phyloP scores from a whole-genome alignment of 1,284 basidiomycete species.

The Ganoderma lucidum region DNA sequence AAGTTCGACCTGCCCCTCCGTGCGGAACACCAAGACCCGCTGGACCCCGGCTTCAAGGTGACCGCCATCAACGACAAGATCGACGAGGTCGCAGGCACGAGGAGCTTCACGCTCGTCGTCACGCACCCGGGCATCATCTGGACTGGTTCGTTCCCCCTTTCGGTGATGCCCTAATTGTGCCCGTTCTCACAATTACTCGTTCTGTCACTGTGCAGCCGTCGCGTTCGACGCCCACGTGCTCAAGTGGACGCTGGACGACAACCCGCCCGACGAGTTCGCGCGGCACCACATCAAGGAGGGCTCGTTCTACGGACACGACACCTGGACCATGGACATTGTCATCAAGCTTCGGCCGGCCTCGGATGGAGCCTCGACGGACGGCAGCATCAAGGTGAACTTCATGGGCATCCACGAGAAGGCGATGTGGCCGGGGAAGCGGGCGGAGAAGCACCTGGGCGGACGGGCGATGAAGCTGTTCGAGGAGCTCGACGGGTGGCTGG shows the following conservation, averaged over 20 bases:
- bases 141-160: constrained; percentile 63
- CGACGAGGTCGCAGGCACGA: constrained; percentile 66
- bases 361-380: constrained; percentile 27
- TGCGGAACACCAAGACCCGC: constrained; percentile 61
- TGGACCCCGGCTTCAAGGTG: constrained; percentile 62
- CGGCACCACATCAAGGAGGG: constrained; percentile 94
- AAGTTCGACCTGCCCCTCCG: constrained; percentile 70
- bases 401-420: constrained; percentile 78
- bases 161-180: constrained; percentile 5
- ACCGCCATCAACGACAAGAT: constrained; percentile 66
- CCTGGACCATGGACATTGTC: constrained; percentile 77
- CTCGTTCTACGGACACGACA: constrained; percentile 80
- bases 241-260: constrained; percentile 83
- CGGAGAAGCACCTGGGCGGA: constrained; percentile 58
- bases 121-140: constrained; percentile 89
- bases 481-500: constrained; percentile 72
- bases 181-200: constrained; percentile 9
- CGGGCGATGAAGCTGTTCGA: constrained; percentile 73
- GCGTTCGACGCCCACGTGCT: constrained; percentile 94
- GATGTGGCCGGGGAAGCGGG: constrained; percentile 82
- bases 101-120: constrained; percentile 77
- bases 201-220: constrained; percentile 59
- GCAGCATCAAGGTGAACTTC: constrained; percentile 63
- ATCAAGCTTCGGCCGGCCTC: constrained; percentile 57
- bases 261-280: constrained; percentile 75